Evolutionary conservation across 192 early-diverging fungal genomes (phyloP).

Genomic region (Chytriomyces confervae): DNA sequence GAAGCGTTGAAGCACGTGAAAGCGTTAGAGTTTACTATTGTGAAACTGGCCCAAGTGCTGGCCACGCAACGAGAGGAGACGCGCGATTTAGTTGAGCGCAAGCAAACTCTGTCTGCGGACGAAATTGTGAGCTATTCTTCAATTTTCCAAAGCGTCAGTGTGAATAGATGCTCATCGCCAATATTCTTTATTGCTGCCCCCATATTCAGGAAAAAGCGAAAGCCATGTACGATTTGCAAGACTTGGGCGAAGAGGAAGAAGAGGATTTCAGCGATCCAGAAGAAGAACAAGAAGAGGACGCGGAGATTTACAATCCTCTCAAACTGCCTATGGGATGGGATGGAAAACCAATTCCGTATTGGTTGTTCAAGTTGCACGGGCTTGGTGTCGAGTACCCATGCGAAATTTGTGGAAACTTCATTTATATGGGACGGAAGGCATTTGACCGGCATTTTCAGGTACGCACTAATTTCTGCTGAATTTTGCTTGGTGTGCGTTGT

Average conservation of each 20-base stretch:
- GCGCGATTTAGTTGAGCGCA: conserved; percentile 84
- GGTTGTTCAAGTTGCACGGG: conserved; percentile 98
- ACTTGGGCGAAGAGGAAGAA: conserved; percentile 31
- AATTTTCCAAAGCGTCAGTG: conserved; percentile 4
- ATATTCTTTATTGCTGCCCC: neutral
- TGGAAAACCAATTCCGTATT: conserved; percentile 98
- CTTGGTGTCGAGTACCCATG: conserved; percentile 92
- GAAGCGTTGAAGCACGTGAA: conserved; percentile 51
- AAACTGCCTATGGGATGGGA: conserved; percentile 97
- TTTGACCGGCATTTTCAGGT: conserved; percentile 94
- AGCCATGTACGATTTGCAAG: conserved; percentile 28
- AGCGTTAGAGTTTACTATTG: conserved; percentile 65
- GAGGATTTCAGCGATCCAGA: conserved; percentile 58
- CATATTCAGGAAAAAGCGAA: conserved; percentile 27
- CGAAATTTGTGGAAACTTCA: conserved; percentile 94
- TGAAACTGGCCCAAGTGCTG: conserved; percentile 54
- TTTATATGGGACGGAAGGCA: conserved; percentile 95
- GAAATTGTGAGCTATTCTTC: conserved; percentile 66
- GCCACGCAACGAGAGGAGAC: conserved; percentile 73
- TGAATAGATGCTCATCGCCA: neutral
- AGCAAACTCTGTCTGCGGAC: conserved; percentile 87
- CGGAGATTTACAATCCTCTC: conserved; percentile 95
- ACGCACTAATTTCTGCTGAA: neutral
- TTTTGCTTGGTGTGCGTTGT: conserved; percentile 9
- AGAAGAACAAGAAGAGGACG: conserved; percentile 76